These are phyloP conservation scores for Wickerhamomyces sp. DNA, from an alignment of 1,139 yeast genomes.

Conservation along the genomic window DNA sequence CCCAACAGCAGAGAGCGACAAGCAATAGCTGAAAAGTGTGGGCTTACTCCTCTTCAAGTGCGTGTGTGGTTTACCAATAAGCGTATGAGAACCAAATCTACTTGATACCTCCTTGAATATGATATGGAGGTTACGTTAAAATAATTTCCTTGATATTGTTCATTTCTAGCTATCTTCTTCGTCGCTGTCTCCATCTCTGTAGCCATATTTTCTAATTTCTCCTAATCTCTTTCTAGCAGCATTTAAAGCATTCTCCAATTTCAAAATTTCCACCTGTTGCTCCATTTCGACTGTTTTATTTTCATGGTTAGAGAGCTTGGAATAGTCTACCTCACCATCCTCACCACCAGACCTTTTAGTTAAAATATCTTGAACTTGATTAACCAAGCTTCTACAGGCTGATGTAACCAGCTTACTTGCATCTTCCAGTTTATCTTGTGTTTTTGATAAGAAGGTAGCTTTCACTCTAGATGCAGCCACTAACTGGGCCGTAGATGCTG, in stretches of 20 bases:
- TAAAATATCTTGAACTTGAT: conserved; percentile 62
- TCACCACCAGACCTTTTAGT: conserved; percentile 31
- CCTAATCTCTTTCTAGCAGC: conserved; percentile 80
- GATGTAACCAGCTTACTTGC: conserved; percentile 67
- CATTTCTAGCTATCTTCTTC: no score
- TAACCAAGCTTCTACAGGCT: conserved; percentile 72
- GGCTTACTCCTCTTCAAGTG: conserved; percentile 29
- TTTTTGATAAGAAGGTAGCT: conserved; percentile 70
- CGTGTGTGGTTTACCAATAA: conserved; percentile 34
- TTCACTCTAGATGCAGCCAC: conserved; percentile 92
- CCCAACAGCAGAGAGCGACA: conserved; percentile 31
- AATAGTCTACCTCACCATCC: conserved; percentile 55
- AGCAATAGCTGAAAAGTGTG: conserved; percentile 29
- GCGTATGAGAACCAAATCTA: conserved; percentile 27
- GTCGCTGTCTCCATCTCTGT: conserved; percentile 25
- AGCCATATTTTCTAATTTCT: conserved; percentile 65
- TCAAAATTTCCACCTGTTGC: conserved; percentile 86
- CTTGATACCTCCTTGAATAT: not conserved
- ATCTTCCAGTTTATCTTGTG: conserved; percentile 69
- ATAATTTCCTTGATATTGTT: no score
- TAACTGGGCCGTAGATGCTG: conserved; percentile 88
- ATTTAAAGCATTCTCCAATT: conserved; percentile 68
- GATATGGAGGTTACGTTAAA: no score
- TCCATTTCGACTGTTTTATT: conserved; percentile 89
- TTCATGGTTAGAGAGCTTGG: conserved; percentile 70